These are phyloP conservation scores for Solanum virginianum DNA, from an alignment of 257 asterid species.

Conservation along the genomic window DNA sequence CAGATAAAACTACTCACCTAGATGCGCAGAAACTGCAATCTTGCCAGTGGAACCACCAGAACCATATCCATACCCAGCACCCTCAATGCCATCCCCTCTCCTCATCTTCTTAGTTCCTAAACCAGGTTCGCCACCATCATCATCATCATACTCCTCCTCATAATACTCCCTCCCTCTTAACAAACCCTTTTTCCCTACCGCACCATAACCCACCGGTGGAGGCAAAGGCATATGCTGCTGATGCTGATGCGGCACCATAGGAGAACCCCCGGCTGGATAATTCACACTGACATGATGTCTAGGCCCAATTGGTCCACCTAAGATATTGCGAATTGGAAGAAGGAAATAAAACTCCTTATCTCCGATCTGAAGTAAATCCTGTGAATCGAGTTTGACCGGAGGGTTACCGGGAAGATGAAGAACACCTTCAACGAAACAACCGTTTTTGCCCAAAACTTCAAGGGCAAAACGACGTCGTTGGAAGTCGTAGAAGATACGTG, in stretches of 20 bases:
- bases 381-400: slow-evolving; percentile 91
- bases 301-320: slow-evolving; percentile 77
- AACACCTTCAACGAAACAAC: slow-evolving; percentile 91
- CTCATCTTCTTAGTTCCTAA: slow-evolving; percentile 38
- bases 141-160: slow-evolving; percentile 59
- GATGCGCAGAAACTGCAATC: slow-evolving; percentile 40
- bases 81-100: slow-evolving; percentile 47
- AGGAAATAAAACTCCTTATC: slow-evolving; percentile 87
- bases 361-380: slow-evolving; percentile 86
- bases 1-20: slow-evolving; percentile 29
- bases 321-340: slow-evolving; percentile 74
- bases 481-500: slow-evolving; percentile 95
- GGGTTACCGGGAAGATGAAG: slow-evolving; percentile 77
- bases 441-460: slow-evolving; percentile 90
- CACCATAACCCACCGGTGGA: slow-evolving; percentile 12
- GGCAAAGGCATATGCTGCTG: slow-evolving; percentile 34
- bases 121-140: slow-evolving; percentile 44
- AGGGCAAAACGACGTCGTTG: slow-evolving; percentile 97
- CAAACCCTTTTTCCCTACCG: slow-evolving; percentile 54
- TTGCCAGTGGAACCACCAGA: slow-evolving; percentile 42
- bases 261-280: slow-evolving; percentile 12
- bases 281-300: slow-evolving; percentile 38
- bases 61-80: slow-evolving; percentile 52
- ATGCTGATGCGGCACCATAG: slow-evolving; percentile 15
- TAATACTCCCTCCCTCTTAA: slow-evolving; percentile 49